Conservation (phyloP, 139 green algal species). For the Desmodesmus armatus region DNA sequence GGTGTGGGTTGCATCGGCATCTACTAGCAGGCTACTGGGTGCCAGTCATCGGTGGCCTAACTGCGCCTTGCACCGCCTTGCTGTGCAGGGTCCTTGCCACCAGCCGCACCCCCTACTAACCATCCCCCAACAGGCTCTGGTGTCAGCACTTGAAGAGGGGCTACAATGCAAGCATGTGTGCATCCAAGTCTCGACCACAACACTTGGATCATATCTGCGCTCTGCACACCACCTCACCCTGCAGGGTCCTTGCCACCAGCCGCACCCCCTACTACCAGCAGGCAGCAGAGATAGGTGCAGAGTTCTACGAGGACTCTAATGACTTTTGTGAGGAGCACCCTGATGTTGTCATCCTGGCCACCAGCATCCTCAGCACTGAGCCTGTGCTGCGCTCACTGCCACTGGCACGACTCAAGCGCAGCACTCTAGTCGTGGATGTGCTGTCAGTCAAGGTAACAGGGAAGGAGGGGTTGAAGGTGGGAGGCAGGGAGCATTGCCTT, state of each 20-base stretch:
- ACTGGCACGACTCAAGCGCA: constrained; percentile 88
- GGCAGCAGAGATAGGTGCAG: constrained; percentile 85
- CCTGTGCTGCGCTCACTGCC: constrained; percentile 85
- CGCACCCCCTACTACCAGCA: constrained; percentile 80
- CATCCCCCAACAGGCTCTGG: no score
- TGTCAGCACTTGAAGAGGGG: no score
- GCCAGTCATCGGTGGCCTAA: no score
- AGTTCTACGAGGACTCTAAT: constrained; percentile 89
- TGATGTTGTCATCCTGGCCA: constrained; percentile 95
- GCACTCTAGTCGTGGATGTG: constrained; percentile 98
- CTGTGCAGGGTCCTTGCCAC: constrained; percentile 82
- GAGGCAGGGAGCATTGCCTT: no score
- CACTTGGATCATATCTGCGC: no score
- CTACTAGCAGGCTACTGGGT: no score
- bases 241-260: constrained; percentile 87
- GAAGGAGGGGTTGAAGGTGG: no score
- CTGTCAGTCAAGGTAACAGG: constrained; percentile 98
- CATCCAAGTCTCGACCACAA: no score
- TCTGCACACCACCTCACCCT: no score
- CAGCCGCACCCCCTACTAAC: constrained; percentile 83
- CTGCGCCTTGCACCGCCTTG: no score
- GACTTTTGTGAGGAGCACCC: constrained; percentile 99
- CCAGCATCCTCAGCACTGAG: constrained; percentile 93
- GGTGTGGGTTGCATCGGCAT: no score
- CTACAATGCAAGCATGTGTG: no score